Base-by-base conservation (phyloP, 2,329 filamentous ascomycete genomes). In the Hypomyces rosellus region DNA sequence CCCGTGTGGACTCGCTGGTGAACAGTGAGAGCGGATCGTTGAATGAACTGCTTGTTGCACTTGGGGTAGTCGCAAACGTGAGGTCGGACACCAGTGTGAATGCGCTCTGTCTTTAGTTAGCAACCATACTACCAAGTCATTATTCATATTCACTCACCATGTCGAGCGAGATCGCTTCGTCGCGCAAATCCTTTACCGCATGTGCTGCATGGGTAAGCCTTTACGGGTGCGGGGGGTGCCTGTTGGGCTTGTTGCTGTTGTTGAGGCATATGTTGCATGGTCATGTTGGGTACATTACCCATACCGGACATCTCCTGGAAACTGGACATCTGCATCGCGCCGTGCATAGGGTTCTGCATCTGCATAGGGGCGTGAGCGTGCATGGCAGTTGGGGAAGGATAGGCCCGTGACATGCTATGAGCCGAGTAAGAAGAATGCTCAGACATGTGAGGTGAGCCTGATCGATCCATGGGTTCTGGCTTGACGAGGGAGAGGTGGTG, bases 21-120 rank as follows among this genome's bases (percentile, higher is more conserved):
- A 7, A 99, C 93, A 1, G 93, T 99, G 66, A 99, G 73, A 18
- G 93, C 93, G 25, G 91, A 96, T 50, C 93, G 82, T 69, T 99
- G 93, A 60, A 99, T 99, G 66, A 99, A 99, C 64, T 92, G 88
- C 71, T 97, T 99, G 57, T 88, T 88, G 67, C 93, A 99, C 48
- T 82, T 84, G 38, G 86, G 86, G 52, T 83, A 89, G 61, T 96
- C 91, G 70, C 93, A 99, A 45, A 92, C 86, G 65, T 99, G 93
- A 45, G 93, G 93, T 52, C 92, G 80, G 51, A 91, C 79, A 42
- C 92, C 92, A 54, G 84, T 95, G 70, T 99, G 93, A 58, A 99
- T 99, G 42, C 93, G 89, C 72, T 97, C 92, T 96, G 61, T 88
- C 38, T 48, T 13, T n/a, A 11, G 6, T 11, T 16, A 14, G 33